Evolutionary conservation across 2,329 filamentous ascomycete genomes (phyloP).

Genomic region (Xylaria hypoxylon): DNA sequence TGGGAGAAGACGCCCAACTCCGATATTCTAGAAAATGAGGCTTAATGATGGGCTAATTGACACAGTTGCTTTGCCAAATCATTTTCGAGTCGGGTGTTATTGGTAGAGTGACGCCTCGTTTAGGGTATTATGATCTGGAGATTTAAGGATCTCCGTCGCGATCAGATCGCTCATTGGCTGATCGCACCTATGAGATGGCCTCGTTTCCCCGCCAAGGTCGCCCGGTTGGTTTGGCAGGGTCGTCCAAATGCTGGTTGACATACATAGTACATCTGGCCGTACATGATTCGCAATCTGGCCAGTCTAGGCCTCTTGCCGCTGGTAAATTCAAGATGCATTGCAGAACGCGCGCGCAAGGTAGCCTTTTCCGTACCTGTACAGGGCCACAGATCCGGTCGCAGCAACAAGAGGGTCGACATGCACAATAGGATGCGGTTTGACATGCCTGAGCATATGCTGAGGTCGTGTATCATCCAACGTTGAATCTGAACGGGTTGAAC

Average conservation of each 20-base stretch:
- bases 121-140: conserved; percentile 19
- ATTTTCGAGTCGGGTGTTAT: conserved; percentile 1
- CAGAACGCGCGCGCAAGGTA: conserved; percentile 5
- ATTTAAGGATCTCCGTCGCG: conserved; percentile 20
- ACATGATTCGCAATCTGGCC: conserved; percentile 31
- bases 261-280: conserved; percentile 23
- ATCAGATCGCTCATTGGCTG: conserved; percentile 23
- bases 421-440: conserved; percentile 26
- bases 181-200: conserved; percentile 8
- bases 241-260: conserved; percentile 25
- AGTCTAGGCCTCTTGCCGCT: conserved; percentile 14
- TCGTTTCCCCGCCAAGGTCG: conserved; percentile 3
- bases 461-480: conserved; percentile 24
- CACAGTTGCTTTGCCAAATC: conserved; percentile 8
- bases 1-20: conserved; percentile 14
- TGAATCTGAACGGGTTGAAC: conserved; percentile 14
- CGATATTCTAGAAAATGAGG: conserved; percentile 29
- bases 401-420: conserved; percentile 22
- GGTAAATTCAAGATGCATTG: conserved; percentile 15
- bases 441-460: conserved; percentile 27
- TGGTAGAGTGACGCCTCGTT: conserved; percentile 12
- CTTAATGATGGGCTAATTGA: conserved; percentile 1
- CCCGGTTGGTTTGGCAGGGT: conserved; percentile 27
- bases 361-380: conserved; percentile 14
- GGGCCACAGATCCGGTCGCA: conserved; percentile 26